Percentiles rank a stretch among this genome's conserved stretches.
Conservation (phyloP, 2,329 filamentous ascomycete genomes). For the Polychaeton citri region DNA sequence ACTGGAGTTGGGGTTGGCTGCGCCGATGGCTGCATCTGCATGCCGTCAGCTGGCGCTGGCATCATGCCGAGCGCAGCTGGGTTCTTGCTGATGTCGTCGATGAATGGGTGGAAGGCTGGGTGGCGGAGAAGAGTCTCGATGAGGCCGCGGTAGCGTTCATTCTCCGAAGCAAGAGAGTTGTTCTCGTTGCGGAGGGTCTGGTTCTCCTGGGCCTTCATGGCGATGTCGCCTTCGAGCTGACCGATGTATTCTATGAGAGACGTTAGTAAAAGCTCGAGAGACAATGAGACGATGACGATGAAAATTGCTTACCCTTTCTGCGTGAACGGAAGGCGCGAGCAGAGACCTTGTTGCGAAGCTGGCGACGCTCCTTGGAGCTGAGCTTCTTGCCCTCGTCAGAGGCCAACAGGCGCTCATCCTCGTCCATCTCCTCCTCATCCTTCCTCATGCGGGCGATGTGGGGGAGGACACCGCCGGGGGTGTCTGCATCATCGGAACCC, state of each 20-base stretch:
- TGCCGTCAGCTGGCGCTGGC: slow-evolving; percentile 16
- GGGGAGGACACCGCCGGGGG: slow-evolving; percentile 35
- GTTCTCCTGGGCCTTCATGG: slow-evolving; percentile 69
- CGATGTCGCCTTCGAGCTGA: slow-evolving; percentile 83
- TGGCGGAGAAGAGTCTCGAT: slow-evolving; percentile 54
- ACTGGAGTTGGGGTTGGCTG: slow-evolving; percentile 6
- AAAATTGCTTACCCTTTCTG: slow-evolving; percentile 66
- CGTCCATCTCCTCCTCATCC: slow-evolving; percentile 97
- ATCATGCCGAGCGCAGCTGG: slow-evolving; percentile 19
- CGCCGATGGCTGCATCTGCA: slow-evolving; percentile 1
- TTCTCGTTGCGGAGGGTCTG: slow-evolving; percentile 72
- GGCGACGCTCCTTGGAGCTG: slow-evolving; percentile 91
- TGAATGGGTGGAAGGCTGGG: slow-evolving; percentile 34
- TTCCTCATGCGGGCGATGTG: slow-evolving; percentile 69
- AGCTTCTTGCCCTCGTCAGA: slow-evolving; percentile 98
- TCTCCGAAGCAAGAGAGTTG: slow-evolving; percentile 58
- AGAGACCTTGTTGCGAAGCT: slow-evolving; percentile 97
- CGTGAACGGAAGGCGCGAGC: slow-evolving; percentile 95
- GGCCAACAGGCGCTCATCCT: slow-evolving; percentile 85
- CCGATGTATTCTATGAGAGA: slow-evolving; percentile 73
- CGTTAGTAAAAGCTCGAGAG: slow-evolving; percentile 33
- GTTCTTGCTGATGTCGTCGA: slow-evolving; percentile 29
- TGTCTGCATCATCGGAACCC: slow-evolving; percentile 33
- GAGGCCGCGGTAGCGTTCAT: slow-evolving; percentile 46
- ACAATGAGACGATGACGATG: not conserved